phyloP scores from a whole-genome alignment of 2,329 filamentous ascomycete species.

The Blumeria hordei region DNA sequence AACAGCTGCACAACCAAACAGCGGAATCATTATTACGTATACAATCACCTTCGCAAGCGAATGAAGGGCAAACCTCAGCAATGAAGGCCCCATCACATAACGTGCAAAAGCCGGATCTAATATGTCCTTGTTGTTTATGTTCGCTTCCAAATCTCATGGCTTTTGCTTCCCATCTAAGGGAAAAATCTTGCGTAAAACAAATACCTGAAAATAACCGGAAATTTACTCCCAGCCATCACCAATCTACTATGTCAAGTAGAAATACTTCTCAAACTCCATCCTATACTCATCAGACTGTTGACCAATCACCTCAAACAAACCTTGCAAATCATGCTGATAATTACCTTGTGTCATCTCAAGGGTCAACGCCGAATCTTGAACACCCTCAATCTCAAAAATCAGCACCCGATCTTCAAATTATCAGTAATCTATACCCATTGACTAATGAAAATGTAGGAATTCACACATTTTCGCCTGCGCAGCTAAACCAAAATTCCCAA shows the following conservation, averaged over 20 bases:
- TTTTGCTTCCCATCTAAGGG: too few species aligned
- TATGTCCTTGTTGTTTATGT: background rate
- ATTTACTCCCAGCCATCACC: too few species aligned
- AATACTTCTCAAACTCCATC: too few species aligned
- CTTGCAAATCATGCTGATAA: too few species aligned
- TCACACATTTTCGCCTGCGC: background rate
- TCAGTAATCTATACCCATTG: background rate
- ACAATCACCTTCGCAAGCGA: background rate
- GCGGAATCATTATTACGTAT: background rate
- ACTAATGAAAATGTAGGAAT: background rate
- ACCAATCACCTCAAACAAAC: too few species aligned
- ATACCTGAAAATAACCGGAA: too few species aligned
- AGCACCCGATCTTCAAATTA: background rate
- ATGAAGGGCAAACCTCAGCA: background rate
- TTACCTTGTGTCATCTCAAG: too few species aligned
- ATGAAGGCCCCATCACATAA: background rate
- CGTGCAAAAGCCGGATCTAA: background rate
- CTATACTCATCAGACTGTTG: too few species aligned
- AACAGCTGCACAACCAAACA: background rate
- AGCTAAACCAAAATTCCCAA: background rate
- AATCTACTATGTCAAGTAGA: too few species aligned
- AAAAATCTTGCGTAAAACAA: too few species aligned
- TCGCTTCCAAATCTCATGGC: too few species aligned
- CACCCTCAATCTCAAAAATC: background rate
- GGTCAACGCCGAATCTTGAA: background rate